Evolutionary conservation across 2,329 filamentous ascomycete genomes (phyloP).

Genomic region (Cladophialophora chaetospira): DNA sequence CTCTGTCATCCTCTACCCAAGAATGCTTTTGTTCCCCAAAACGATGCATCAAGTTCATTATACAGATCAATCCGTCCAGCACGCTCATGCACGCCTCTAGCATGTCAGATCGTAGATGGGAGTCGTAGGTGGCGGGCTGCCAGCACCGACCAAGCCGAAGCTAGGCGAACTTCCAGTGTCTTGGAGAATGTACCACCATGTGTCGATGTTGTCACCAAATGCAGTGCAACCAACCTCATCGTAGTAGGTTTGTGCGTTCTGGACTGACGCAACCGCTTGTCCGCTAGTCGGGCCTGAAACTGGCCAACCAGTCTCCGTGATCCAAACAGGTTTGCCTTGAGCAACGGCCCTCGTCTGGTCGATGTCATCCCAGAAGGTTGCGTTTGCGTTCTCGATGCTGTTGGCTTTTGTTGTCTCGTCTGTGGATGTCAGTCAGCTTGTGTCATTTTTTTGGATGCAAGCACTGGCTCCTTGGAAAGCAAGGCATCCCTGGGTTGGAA

Average conservation of each 20-base stretch:
- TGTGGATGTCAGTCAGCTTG: too few relatives aligned
- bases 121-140: slow-evolving; percentile 36
- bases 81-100: slow-evolving; percentile 23
- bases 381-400: slow-evolving; percentile 62
- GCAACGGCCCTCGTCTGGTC: slow-evolving; percentile 60
- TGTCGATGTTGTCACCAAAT: slow-evolving; percentile 42
- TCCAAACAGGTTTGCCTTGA: slow-evolving; percentile 62
- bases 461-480: too few relatives aligned
- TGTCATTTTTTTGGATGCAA: too few relatives aligned
- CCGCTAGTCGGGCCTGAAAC: slow-evolving; percentile 57
- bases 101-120: slow-evolving; percentile 45
- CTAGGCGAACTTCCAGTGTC: slow-evolving; percentile 36
- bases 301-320: slow-evolving; percentile 70
- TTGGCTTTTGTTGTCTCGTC: slow-evolving; percentile 58
- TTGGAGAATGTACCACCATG: slow-evolving; percentile 48
- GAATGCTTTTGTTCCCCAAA: background rate
- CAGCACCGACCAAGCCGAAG: slow-evolving; percentile 43
- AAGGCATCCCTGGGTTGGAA: too few relatives aligned
- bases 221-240: slow-evolving; percentile 60
- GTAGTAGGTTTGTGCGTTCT: slow-evolving; percentile 68
- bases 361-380: slow-evolving; percentile 69
- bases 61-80: too few relatives aligned
- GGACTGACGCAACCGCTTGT: slow-evolving; percentile 55
- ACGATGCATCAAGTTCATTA: too few relatives aligned
- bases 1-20: background rate